A percentile compares a stretch with the other conserved stretches of the same genome.
These are phyloP conservation scores for Phyllosticta citrichinensis DNA, from an alignment of 2,329 filamentous ascomycete species.

Conservation along the genomic window DNA sequence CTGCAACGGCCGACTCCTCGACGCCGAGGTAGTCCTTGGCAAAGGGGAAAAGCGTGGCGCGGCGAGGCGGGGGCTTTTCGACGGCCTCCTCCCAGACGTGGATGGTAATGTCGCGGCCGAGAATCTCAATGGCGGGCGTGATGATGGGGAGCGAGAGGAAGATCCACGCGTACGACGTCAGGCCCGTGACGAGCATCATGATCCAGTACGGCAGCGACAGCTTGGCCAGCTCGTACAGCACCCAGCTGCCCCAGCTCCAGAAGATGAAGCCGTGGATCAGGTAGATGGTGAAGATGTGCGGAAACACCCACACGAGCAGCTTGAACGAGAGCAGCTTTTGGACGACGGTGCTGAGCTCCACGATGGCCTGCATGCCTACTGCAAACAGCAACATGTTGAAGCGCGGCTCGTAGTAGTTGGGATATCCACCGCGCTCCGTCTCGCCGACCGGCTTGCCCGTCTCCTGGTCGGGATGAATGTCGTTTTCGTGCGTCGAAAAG, in stretches of 20 bases:
- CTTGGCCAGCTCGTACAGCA: constrained; percentile 25
- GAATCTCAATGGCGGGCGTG: constrained; percentile 29
- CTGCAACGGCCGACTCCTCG: not conserved
- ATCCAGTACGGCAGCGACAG: constrained; percentile 24
- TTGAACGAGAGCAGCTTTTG: constrained; percentile 34
- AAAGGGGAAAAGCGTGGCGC: constrained; percentile 25
- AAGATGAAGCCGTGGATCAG: constrained; percentile 40
- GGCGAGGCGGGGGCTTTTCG: constrained; percentile 24
- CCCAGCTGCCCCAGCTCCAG: constrained; percentile 32
- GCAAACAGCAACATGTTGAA: constrained; percentile 36
- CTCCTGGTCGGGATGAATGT: constrained; percentile 32
- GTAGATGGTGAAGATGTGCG: constrained; percentile 42
- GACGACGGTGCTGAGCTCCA: constrained; percentile 24
- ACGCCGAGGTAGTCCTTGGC: constrained; percentile 7
- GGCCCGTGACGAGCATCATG: constrained; percentile 25
- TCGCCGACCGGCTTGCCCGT: constrained; percentile 29
- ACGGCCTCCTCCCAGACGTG: constrained; percentile 27
- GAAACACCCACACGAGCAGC: constrained; percentile 34
- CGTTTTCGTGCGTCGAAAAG: constrained; percentile 31
- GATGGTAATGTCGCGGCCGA: constrained; percentile 30
- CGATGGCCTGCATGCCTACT: constrained; percentile 27
- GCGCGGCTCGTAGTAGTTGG: constrained; percentile 34
- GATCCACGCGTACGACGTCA: constrained; percentile 27
- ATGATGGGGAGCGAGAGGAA: constrained; percentile 25
- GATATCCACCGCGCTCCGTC: constrained; percentile 28